Percentiles rank a stretch among this genome's conserved stretches.
Conservation (phyloP, 2,329 filamentous ascomycete genomes). For the Trichoderma gracile region DNA sequence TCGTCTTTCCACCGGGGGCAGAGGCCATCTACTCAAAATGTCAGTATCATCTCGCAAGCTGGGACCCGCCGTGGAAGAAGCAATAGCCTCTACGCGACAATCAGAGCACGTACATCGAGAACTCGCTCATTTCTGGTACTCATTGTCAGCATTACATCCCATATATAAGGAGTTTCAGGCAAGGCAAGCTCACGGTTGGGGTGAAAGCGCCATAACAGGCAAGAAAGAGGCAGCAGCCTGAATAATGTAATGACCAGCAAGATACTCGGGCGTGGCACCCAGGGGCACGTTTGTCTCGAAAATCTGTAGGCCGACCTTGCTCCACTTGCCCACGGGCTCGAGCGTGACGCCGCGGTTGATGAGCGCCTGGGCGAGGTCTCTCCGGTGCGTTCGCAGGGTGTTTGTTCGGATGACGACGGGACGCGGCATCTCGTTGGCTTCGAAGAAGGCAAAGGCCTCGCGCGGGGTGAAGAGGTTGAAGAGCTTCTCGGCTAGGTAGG, state of each 20-base stretch:
- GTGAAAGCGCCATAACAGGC: constrained; percentile 94
- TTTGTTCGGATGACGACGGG: constrained; percentile 97
- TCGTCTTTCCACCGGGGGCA: constrained; percentile 36
- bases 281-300: constrained; percentile 86
- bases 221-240: constrained; percentile 96
- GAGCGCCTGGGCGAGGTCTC: constrained; percentile 85
- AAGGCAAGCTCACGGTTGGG: constrained; percentile 57
- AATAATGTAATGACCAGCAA: constrained; percentile 96
- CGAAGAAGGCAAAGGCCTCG: constrained; percentile 97
- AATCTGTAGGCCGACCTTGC: constrained; percentile 93
- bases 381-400: constrained; percentile 74
- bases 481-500: constrained; percentile 93
- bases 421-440: constrained; percentile 93
- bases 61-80: neutral
- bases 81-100: too few relatives aligned
- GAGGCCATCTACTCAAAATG: constrained; percentile 31
- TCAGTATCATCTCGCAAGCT: neutral
- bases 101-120: constrained; percentile 60
- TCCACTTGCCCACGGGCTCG: constrained; percentile 97
- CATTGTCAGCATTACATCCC: neutral
- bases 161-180: neutral
- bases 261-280: constrained; percentile 94
- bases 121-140: constrained; percentile 71
- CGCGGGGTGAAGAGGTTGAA: constrained; percentile 88
- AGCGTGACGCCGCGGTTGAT: constrained; percentile 96